Conservation (phyloP, 1,139 yeast genomes). For the Maudiozyma humilis region DNA sequence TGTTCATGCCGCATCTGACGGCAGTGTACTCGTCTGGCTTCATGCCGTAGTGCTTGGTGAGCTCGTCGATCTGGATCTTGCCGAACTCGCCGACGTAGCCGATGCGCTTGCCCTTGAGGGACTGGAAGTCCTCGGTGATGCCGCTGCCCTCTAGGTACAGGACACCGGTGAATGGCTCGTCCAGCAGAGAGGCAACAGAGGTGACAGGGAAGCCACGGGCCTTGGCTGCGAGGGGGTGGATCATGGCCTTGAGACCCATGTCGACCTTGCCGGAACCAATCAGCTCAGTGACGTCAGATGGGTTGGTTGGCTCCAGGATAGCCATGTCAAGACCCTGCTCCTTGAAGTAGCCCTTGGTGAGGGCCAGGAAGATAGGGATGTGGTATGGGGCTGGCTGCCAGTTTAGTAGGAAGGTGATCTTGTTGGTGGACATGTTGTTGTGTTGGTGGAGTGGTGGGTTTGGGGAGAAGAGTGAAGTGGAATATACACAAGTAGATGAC, state of each 20-base stretch:
- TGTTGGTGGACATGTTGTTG: conserved; percentile 2
- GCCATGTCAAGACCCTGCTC: conserved; percentile 47
- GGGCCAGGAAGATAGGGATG: conserved; percentile 46
- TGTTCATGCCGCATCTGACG: conserved; percentile 56
- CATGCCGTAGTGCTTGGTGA: conserved; percentile 49
- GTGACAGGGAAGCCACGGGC: conserved; percentile 54
- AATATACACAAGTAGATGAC: background rate
- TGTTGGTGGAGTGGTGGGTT: background rate
- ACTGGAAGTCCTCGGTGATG: conserved; percentile 43
- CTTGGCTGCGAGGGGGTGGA: conserved; percentile 52
- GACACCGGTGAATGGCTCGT: conserved; percentile 52
- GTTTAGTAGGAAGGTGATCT: conserved; percentile 37
- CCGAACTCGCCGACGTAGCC: conserved; percentile 57
- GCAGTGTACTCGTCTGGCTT: conserved; percentile 49
- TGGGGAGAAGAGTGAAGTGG: background rate
- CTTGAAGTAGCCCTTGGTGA: conserved; percentile 43
- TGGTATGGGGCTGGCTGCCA: conserved; percentile 56
- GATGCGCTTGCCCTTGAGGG: conserved; percentile 46
- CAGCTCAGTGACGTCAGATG: conserved; percentile 51
- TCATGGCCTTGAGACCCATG: conserved; percentile 56
- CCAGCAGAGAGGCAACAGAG: conserved; percentile 47
- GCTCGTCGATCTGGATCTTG: conserved; percentile 49
- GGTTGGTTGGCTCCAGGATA: conserved; percentile 49
- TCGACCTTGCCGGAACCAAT: conserved; percentile 51
- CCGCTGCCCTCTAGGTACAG: conserved; percentile 46